These are phyloP conservation scores for Linderina pennispora DNA, from an alignment of 192 early-diverging fungal species.

Conservation along the genomic window DNA sequence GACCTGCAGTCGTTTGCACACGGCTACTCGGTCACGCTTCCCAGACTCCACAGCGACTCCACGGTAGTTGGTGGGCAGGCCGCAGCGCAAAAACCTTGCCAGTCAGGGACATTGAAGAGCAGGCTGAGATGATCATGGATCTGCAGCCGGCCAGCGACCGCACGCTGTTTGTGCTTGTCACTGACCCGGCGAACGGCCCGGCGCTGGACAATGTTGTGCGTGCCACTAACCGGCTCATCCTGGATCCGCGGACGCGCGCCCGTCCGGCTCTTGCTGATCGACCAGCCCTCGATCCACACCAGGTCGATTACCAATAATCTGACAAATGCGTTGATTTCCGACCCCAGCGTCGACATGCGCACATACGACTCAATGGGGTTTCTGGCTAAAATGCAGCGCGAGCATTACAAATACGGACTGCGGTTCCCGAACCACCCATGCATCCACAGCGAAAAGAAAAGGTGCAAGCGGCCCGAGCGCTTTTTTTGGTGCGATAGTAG, in stretches of 20 bases:
- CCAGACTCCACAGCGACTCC: too few relatives aligned
- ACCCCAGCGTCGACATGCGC: conserved; percentile 2
- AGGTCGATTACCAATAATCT: background rate
- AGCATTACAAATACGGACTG: conserved; percentile 26
- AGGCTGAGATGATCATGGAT: too few relatives aligned
- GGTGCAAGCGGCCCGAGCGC: conserved; percentile 13
- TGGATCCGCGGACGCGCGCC: background rate
- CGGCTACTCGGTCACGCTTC: conserved; percentile 11
- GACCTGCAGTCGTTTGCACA: conserved; percentile 17
- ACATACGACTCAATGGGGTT: conserved; percentile 11
- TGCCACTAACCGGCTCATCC: conserved; percentile 14
- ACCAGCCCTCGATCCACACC: conserved; percentile 3
- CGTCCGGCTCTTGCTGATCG: conserved; percentile 7
- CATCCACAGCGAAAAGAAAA: conserved; percentile 1
- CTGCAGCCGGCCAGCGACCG: background rate
- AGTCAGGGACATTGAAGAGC: too few relatives aligned
- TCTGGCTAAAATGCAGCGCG: conserved; percentile 13
- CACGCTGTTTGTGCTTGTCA: conserved; percentile 7
- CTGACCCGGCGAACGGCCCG: background rate
- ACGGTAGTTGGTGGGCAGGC: too few relatives aligned
- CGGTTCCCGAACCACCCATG: conserved; percentile 11
- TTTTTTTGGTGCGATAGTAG: conserved; percentile 24
- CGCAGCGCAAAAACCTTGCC: too few relatives aligned
- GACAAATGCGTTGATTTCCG: conserved; percentile 1
- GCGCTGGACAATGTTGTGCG: too few relatives aligned